These are phyloP conservation scores for Zopfochytrium polystomum DNA, from an alignment of 371 early-diverging fungal species.

Conservation along the genomic window DNA sequence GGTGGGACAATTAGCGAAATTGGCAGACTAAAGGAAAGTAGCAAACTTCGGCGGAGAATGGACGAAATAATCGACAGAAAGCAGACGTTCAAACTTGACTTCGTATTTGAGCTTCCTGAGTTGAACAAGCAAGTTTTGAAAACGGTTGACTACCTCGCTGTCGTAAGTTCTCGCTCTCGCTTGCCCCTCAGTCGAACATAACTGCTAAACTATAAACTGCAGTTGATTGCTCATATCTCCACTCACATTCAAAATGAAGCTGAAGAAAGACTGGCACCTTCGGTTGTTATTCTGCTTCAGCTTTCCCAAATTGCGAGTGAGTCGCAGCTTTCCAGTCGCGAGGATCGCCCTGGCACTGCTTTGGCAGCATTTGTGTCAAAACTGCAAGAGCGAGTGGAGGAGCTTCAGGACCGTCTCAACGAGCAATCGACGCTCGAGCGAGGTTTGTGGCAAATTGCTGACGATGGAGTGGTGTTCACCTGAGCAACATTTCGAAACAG, in stretches of 20 bases:
- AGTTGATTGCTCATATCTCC: slow-evolving; percentile 20
- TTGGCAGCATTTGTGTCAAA: slow-evolving; percentile 13
- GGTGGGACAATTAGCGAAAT: too few relatives aligned
- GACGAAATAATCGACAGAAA: slow-evolving; percentile 61
- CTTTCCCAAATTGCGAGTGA: slow-evolving; percentile 29
- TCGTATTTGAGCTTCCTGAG: slow-evolving; percentile 11
- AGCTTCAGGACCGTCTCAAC: slow-evolving; percentile 20
- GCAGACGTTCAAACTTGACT: slow-evolving; percentile 34
- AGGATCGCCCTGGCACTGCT: slow-evolving; percentile 14
- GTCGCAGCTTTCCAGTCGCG: slow-evolving; percentile 19
- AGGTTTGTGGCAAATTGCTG: slow-evolving; percentile 5
- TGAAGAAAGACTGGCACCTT: slow-evolving; percentile 10
- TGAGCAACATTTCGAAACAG: slow-evolving; percentile 9
- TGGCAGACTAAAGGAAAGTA: slow-evolving; percentile 30
- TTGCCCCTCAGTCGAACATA: background rate
- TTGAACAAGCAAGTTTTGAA: slow-evolving; percentile 3
- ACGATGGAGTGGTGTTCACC: background rate
- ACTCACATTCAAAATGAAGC: slow-evolving; percentile 20
- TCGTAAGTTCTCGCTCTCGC: slow-evolving; percentile 19
- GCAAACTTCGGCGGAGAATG: slow-evolving; percentile 65
- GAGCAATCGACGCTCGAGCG: too few relatives aligned
- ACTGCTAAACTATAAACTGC: background rate
- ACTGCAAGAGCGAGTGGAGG: slow-evolving; percentile 9
- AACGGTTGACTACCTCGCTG: slow-evolving; percentile 27
- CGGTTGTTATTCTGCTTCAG: slow-evolving; percentile 16